Base-by-base conservation (phyloP, 2,329 filamentous ascomycete genomes). In the Phaeosphaeriaceae sp. region DNA sequence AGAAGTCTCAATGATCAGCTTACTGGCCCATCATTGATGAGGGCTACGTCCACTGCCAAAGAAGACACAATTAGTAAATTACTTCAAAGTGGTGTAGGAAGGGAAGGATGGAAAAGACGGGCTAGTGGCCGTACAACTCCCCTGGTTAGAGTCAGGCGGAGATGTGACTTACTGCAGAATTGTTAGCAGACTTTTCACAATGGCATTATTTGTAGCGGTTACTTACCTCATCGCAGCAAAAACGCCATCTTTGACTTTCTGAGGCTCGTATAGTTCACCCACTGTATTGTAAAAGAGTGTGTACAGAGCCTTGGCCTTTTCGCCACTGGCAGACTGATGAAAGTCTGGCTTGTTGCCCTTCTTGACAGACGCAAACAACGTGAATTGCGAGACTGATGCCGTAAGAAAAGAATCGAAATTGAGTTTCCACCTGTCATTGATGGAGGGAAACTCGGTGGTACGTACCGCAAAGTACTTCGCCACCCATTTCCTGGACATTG, bases 201-300 rank as follows among this genome's bases (percentile, higher is more conserved):
- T n/a, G n/a, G n/a, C n/a, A n/a, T n/a, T n/a, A n/a, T n/a, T n/a
- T n/a, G n/a, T n/a, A n/a, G n/a, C n/a, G n/a, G n/a, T n/a, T n/a
- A n/a, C n/a, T n/a, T n/a, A n/a, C n/a, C n/a, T 99, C 93, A 96
- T 97, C 50, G 95, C 95, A 74, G 97, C 94, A 77, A 99, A 99
- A 27, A 94, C 88, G n/a, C 96, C 95, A 75, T 99, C 90, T 75
- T 97, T 93, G 57, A 99, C 93, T 63, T 85, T 89, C 9, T 92
- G 91, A 7, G 85, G 78, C 5, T 82, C 77, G 76, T 98, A 96
- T 2, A 88, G 84, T 53, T 88, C 83, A 68, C 88, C 85, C 44
- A 98, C 88, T 68, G 90, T 91, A 51, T 86, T 81, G 67, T 93
- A 87, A 80, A 99, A 98, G 73, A 89, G 84, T 54, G 93, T 87